Percentiles rank a stretch among this genome's conserved stretches.
Conservation (phyloP, 2,329 filamentous ascomycete genomes). For the Aspergillus felis region DNA sequence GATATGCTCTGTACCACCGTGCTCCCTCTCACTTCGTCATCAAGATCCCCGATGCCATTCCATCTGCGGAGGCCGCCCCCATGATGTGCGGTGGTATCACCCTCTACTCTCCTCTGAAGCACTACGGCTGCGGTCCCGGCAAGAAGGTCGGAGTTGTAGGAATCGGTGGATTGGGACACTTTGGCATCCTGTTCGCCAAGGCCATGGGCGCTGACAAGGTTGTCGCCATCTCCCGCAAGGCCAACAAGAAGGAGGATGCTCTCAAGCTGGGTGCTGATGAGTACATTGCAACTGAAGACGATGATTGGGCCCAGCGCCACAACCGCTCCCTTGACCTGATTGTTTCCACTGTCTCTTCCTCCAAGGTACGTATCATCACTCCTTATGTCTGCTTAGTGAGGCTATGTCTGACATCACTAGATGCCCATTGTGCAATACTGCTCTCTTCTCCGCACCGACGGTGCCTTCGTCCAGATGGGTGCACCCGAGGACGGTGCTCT, state of each 20-base stretch:
- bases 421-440: conserved; percentile 64
- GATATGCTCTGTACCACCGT: conserved; percentile 57
- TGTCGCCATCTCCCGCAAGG: conserved; percentile 51
- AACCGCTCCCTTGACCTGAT: conserved; percentile 51
- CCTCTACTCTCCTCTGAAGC: conserved; percentile 14
- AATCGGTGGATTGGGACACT: conserved; percentile 13
- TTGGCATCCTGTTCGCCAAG: conserved; percentile 16
- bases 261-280: conserved; percentile 52
- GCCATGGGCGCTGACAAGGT: conserved; percentile 45
- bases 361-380: conserved; percentile 8
- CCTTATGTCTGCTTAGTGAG: too few relatives aligned
- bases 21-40: conserved; percentile 56
- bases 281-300: conserved; percentile 55
- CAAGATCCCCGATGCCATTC: conserved; percentile 33
- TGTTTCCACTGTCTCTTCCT: conserved; percentile 51
- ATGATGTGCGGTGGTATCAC: conserved; percentile 19
- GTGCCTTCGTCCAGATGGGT: conserved; percentile 62
- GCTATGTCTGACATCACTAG: conserved; percentile 3
- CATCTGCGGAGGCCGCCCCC: conserved; percentile 12
- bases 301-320: conserved; percentile 51
- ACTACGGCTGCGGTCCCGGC: conserved; percentile 13
- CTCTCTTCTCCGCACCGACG: conserved; percentile 52
- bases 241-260: conserved; percentile 50
- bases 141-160: conserved; percentile 14
- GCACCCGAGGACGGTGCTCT: conserved; percentile 57